These are phyloP conservation scores for Xylariaceae sp. DNA, from an alignment of 2,329 filamentous ascomycete species.

Conservation along the genomic window DNA sequence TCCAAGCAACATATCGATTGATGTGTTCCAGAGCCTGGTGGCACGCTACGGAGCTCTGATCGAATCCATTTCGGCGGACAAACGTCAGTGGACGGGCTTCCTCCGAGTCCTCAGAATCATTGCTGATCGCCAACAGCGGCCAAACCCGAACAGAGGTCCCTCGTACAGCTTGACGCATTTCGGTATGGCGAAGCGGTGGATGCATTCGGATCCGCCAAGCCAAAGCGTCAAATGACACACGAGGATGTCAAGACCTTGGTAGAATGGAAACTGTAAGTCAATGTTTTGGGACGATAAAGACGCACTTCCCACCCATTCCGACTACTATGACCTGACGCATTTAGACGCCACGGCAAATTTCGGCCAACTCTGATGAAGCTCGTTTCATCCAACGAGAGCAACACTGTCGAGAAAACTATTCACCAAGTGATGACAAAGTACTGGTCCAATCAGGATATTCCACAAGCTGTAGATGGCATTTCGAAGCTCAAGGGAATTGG, in stretches of 20 bases:
- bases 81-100: conserved; percentile 34
- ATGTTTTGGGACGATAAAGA: neutral
- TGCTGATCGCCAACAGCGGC: conserved; percentile 28
- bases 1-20: conserved; percentile 24
- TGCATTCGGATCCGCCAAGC: conserved; percentile 37
- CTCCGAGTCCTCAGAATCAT: neutral
- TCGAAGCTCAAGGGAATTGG: conserved; percentile 68
- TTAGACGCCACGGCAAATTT: conserved; percentile 58
- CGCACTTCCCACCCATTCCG: neutral
- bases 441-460: conserved; percentile 31
- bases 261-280: conserved; percentile 66
- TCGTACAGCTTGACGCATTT: conserved; percentile 56
- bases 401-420: conserved; percentile 45
- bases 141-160: conserved; percentile 47
- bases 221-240: conserved; percentile 44
- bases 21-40: conserved; percentile 35
- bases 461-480: conserved; percentile 49
- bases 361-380: conserved; percentile 58
- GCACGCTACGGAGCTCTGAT: conserved; percentile 38
- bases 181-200: conserved; percentile 53
- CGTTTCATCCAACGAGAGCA: conserved; percentile 56
- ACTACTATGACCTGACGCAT: conserved; percentile 7
- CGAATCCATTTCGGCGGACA: conserved; percentile 41
- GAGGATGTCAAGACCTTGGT: conserved; percentile 58
- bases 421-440: conserved; percentile 48